Evolutionary conservation across 306 rosid species (phyloP).

Genomic region (Canavalia gladiata): DNA sequence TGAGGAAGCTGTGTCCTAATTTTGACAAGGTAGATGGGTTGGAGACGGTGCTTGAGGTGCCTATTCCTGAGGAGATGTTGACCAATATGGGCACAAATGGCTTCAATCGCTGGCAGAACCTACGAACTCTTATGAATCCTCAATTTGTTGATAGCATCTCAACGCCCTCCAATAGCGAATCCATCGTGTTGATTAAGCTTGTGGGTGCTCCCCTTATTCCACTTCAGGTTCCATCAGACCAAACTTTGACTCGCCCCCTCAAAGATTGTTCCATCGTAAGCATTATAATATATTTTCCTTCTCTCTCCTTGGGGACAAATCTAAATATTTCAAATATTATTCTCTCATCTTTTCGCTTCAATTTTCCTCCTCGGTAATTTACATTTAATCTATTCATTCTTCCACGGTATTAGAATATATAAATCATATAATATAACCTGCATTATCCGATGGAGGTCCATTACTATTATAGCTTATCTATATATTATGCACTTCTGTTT

Average conservation of each 20-base stretch:
- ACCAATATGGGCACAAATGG: conserved; percentile 64
- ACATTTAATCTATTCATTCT: no score
- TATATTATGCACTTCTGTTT: not conserved
- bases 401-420: no score
- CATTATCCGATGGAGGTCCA: no score
- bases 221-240: conserved; percentile 65
- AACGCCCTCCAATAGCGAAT: conserved; percentile 65
- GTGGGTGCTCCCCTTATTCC: conserved; percentile 90
- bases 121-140: conserved; percentile 72
- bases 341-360: no score
- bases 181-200: conserved; percentile 82
- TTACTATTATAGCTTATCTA: no score
- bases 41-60: conserved; percentile 90
- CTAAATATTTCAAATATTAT: no score
- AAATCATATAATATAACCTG: no score
- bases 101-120: conserved; percentile 69
- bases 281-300: not conserved
- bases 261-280: conserved; percentile 76
- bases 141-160: conserved; percentile 51
- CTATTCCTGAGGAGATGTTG: conserved; percentile 91
- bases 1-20: conserved; percentile 93
- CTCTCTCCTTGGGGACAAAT: not conserved
- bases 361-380: no score
- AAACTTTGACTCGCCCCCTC: conserved; percentile 70
- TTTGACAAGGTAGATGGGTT: conserved; percentile 77